Evolutionary conservation across 31 red algal species (phyloP).

Genomic region (Endocladia muricata): DNA sequence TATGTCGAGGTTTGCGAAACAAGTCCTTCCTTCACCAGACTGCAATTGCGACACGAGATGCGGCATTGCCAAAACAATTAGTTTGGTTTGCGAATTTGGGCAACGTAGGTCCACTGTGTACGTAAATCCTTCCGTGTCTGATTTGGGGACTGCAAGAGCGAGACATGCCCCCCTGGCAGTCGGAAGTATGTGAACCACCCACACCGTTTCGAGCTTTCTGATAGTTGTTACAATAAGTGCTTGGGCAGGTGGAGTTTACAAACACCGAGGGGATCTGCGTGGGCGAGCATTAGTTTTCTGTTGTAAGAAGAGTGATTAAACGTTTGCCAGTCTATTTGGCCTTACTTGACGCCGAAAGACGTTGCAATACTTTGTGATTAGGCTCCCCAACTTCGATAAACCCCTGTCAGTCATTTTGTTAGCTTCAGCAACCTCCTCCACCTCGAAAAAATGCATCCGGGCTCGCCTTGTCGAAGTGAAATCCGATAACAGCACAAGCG

Average conservation of each 20-base stretch:
- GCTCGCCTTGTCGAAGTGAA: background rate
- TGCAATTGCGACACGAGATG: slow-evolving; percentile 1
- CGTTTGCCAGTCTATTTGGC: background rate
- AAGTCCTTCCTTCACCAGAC: background rate
- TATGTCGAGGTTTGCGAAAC: background rate
- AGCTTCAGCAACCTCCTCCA: background rate
- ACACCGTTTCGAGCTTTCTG: background rate
- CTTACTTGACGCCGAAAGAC: background rate
- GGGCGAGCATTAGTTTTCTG: background rate
- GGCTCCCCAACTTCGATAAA: background rate
- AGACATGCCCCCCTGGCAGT: slow-evolving; percentile 4
- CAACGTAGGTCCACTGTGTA: slow-evolving; percentile 18
- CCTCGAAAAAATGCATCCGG: background rate
- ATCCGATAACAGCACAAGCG: background rate
- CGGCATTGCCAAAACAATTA: slow-evolving; percentile 7
- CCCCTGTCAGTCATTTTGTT: background rate
- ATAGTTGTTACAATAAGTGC: slow-evolving; percentile 2
- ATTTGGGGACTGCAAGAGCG: slow-evolving; percentile 25
- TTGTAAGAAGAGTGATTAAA: background rate
- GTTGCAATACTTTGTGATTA: background rate
- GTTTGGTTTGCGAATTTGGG: slow-evolving; percentile 11
- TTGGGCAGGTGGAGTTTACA: background rate
- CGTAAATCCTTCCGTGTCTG: background rate
- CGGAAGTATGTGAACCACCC: background rate
- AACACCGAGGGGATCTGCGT: background rate